Evolutionary conservation across 805 yeast genomes (phyloP).

Genomic region (Myxozyma melibiosi): DNA sequence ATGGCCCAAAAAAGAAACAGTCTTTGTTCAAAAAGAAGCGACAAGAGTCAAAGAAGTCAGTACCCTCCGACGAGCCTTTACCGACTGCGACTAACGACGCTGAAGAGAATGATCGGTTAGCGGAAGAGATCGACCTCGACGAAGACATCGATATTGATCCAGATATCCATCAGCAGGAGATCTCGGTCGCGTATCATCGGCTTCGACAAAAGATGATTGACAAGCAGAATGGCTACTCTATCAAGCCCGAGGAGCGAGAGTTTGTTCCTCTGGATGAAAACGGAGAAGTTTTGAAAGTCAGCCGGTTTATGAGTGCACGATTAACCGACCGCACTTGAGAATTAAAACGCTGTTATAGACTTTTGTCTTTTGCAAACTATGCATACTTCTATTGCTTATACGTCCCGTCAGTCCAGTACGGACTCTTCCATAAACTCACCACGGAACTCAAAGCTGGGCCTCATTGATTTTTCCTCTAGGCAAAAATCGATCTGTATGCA

Average conservation of each 20-base stretch:
- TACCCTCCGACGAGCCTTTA: neutral
- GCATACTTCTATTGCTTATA: neutral
- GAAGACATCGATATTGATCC: conserved; percentile 32
- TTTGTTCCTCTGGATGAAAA: conserved; percentile 65
- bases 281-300: conserved; percentile 57
- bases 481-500: neutral
- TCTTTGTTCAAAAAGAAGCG: conserved; percentile 14
- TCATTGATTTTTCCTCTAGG: neutral
- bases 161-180: conserved; percentile 34
- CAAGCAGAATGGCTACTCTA: conserved; percentile 41
- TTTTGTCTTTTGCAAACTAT: neutral
- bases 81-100: neutral
- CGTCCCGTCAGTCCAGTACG: too few relatives aligned
- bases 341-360: neutral
- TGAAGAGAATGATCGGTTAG: conserved; percentile 5
- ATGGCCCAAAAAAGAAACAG: neutral
- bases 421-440: neutral
- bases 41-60: neutral
- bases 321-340: conserved; percentile 11
- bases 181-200: conserved; percentile 40
- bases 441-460: neutral
- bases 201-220: conserved; percentile 41
- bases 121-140: conserved; percentile 16
- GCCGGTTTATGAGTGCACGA: conserved; percentile 62
- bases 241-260: conserved; percentile 52